These are phyloP conservation scores for Sugiyamaella paludigena DNA, from an alignment of 1,139 yeast genomes.

Conservation along the genomic window DNA sequence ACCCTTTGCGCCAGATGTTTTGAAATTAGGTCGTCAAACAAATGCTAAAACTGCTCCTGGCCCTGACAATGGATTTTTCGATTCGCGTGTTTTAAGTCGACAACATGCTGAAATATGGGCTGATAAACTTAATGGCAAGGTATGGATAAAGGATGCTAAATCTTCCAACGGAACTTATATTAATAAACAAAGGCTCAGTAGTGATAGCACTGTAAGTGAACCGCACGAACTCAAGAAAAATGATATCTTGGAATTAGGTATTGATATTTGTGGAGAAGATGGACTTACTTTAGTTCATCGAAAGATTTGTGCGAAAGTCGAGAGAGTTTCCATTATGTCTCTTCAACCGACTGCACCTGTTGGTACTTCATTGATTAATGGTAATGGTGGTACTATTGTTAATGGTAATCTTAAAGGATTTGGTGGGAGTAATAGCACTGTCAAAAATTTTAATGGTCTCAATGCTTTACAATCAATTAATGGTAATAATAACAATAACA, in stretches of 20 bases:
- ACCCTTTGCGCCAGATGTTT: slow-evolving; percentile 77
- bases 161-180: slow-evolving; percentile 94
- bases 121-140: slow-evolving; percentile 60
- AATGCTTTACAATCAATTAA: too few relatives aligned
- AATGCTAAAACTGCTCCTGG: slow-evolving; percentile 72
- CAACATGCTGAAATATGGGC: slow-evolving; percentile 91
- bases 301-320: slow-evolving; percentile 78
- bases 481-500: too few relatives aligned
- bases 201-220: slow-evolving; percentile 51
- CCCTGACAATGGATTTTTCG: slow-evolving; percentile 87
- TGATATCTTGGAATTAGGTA: slow-evolving; percentile 84
- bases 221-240: slow-evolving; percentile 64
- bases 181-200: slow-evolving; percentile 62
- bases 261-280: slow-evolving; percentile 74
- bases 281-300: slow-evolving; percentile 61
- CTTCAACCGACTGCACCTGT: slow-evolving; percentile 25
- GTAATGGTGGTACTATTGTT: too few relatives aligned
- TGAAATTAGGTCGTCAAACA: slow-evolving; percentile 84
- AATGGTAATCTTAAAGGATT: too few relatives aligned
- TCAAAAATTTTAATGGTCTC: too few relatives aligned
- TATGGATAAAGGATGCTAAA: slow-evolving; percentile 80
- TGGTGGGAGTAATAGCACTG: too few relatives aligned
- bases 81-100: slow-evolving; percentile 86
- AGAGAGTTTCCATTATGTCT: slow-evolving; percentile 63
- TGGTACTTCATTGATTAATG: too few relatives aligned